Evolutionary conservation across 2,329 filamentous ascomycete genomes (phyloP), one percentile per base, ranked within the genome.

Genomic region (Pseudogymnoascus sp.): DNA sequence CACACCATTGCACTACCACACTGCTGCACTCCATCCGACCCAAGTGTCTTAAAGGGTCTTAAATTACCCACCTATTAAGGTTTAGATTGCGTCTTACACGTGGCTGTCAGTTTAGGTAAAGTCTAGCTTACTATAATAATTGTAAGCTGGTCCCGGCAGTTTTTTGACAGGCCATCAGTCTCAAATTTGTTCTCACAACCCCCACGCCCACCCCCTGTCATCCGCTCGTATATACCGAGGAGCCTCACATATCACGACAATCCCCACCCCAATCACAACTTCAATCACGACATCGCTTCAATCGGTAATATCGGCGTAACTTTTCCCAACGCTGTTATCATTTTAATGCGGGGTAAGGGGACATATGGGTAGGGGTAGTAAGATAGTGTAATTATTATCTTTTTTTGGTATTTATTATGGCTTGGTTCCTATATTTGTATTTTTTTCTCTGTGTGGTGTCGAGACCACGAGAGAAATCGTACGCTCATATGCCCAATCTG

Each of bases 211-310:
- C 5, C 44, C 44, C 26, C 10, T 50, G n/a, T 7, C 13, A 50
- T 44, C 40, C 40, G 4, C 24, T 24, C 11, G 9, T 26, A 50
- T 31, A 31, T 50, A 24, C 13, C 26, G 10, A n/a, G 44, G 44
- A 29, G 7, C 8, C 24, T 29, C 24, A 29, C 15, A 15, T 31
- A n/a, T 29, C 26, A 54, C 26, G 44, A 54, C 26, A 54, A 54
- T 26, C 39, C 36, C 41, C 60, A 37, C 26, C 10, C 21, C 10
- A 41, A 66, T 63, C 62, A 64, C 65, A 61, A 64, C 65, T 66
- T 44, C 50, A 64, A 68, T 64, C 64, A 68, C 67, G 65, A 64
- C 64, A 68, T 68, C 61, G 44, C 61, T 63, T 13, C 62, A 64
- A 61, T 24, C 26, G 33, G 65, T 39, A 63, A 66, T 50, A 62